phyloP scores from a whole-genome alignment of 768 basidiomycete genomes.

The Phanerodontia chrysosporium region DNA sequence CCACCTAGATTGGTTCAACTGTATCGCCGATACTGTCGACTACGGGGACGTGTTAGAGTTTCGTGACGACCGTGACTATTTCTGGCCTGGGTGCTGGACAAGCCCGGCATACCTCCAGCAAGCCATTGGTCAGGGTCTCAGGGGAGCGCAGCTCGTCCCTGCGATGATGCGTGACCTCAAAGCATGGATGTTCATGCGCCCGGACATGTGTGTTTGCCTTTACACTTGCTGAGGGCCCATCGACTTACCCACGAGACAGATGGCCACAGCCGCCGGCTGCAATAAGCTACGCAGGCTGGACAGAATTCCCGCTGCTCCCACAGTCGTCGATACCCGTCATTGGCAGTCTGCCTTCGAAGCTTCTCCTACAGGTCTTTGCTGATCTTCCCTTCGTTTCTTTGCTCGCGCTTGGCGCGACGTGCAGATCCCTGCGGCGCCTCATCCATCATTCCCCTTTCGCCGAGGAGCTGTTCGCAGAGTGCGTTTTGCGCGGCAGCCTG shows the following conservation, averaged over 20 bases:
- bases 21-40: not conserved
- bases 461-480: not conserved
- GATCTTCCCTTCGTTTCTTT: not conserved
- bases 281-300: not conserved
- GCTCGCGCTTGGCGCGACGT: not conserved
- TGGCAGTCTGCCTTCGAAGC: not conserved
- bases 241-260: not conserved
- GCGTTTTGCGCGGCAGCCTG: not conserved
- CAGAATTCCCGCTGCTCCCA: not conserved
- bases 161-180: not conserved
- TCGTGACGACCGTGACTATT: not conserved
- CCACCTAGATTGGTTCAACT: not conserved
- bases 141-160: not conserved
- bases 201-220: not conserved
- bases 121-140: not conserved
- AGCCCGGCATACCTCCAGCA: not conserved
- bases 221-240: too few species aligned
- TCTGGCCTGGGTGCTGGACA: not conserved
- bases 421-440: not conserved
- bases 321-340: not conserved
- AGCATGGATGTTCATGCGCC: constrained; percentile 8
- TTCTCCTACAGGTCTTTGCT: not conserved
- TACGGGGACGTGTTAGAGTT: not conserved
- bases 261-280: not conserved
- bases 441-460: not conserved